Percentiles rank a stretch among this genome's conserved stretches.
These are phyloP conservation scores for Hydnomerulius pinastri DNA, from an alignment of 768 basidiomycete species.

Conservation along the genomic window DNA sequence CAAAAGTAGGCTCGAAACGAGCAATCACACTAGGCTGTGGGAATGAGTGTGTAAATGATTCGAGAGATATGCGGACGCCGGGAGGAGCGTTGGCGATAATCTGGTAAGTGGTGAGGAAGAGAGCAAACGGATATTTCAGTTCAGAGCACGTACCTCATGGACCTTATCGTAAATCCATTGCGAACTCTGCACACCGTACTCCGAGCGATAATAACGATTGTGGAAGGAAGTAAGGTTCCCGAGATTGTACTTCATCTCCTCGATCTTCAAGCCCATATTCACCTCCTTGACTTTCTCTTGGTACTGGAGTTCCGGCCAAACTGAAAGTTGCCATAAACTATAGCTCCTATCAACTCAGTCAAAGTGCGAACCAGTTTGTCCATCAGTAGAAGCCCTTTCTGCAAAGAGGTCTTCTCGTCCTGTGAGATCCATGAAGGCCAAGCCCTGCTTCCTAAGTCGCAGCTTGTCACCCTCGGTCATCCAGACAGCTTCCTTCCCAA, in stretches of 20 bases:
- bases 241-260: conserved; percentile 40
- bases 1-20: conserved; percentile 23
- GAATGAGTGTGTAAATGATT: conserved; percentile 22
- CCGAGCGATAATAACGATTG: conserved; percentile 44
- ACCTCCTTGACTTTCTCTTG: conserved; percentile 13
- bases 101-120: conserved; percentile 1
- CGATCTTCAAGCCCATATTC: not conserved
- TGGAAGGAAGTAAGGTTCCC: conserved; percentile 41
- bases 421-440: conserved; percentile 15
- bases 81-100: conserved; percentile 14
- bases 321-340: conserved; percentile 34
- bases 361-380: not conserved
- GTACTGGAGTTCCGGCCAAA: conserved; percentile 35
- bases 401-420: conserved; percentile 1
- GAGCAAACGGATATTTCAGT: too few relatives aligned
- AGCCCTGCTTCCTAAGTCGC: conserved; percentile 10
- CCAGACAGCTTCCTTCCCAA: conserved; percentile 14
- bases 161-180: conserved; percentile 37
- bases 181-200: conserved; percentile 40
- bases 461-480: conserved; percentile 21
- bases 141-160: conserved; percentile 1
- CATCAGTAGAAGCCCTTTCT: not conserved
- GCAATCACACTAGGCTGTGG: conserved; percentile 24
- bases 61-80: conserved; percentile 18
- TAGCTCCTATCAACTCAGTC: conserved; percentile 32